Evolutionary conservation across 2,329 filamentous ascomycete genomes (phyloP).

Genomic region (Graphilbum ipis-grandicollis): DNA sequence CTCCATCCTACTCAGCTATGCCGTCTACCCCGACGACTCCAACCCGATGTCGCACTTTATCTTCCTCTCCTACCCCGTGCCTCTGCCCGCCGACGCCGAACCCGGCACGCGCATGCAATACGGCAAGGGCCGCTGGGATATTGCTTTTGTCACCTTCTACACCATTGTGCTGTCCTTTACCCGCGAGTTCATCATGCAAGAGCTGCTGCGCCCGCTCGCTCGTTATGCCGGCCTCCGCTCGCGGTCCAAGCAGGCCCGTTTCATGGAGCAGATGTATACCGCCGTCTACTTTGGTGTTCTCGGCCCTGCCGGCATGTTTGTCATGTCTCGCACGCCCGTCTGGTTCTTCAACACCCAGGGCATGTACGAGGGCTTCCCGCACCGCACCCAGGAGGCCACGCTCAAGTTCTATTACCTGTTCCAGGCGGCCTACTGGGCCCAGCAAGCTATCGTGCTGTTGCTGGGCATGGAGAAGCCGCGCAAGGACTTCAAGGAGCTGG

Average conservation of each 20-base stretch:
- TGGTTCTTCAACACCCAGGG: conserved; percentile 89
- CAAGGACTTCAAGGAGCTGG: conserved; percentile 89
- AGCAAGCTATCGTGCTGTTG: conserved; percentile 78
- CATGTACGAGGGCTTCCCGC: conserved; percentile 83
- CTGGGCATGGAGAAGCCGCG: conserved; percentile 81
- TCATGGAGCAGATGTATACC: conserved; percentile 95
- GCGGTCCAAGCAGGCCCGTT: conserved; percentile 66
- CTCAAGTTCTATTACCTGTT: conserved; percentile 97
- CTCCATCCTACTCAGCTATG: conserved; percentile 50
- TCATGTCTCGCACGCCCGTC: conserved; percentile 80
- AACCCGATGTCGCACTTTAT: conserved; percentile 71
- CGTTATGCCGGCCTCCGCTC: conserved; percentile 49
- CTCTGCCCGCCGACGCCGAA: conserved; percentile 22
- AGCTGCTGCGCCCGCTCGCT: conserved; percentile 63
- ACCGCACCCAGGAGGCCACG: conserved; percentile 57
- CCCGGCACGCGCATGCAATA: conserved; percentile 45
- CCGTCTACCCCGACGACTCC: conserved; percentile 54
- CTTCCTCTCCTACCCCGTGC: conserved; percentile 75
- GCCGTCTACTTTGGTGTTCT: conserved; percentile 76
- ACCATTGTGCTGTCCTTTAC: conserved; percentile 81
- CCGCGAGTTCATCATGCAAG: conserved; percentile 91
- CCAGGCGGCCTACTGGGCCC: conserved; percentile 87
- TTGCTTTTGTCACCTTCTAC: conserved; percentile 81
- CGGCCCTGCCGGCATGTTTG: conserved; percentile 69
- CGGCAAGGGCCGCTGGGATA: conserved; percentile 74